Evolutionary conservation across 2,329 filamentous ascomycete genomes (phyloP), one percentile per base, ranked within the genome.

Genomic region (Gaeumannomyces tritici): DNA sequence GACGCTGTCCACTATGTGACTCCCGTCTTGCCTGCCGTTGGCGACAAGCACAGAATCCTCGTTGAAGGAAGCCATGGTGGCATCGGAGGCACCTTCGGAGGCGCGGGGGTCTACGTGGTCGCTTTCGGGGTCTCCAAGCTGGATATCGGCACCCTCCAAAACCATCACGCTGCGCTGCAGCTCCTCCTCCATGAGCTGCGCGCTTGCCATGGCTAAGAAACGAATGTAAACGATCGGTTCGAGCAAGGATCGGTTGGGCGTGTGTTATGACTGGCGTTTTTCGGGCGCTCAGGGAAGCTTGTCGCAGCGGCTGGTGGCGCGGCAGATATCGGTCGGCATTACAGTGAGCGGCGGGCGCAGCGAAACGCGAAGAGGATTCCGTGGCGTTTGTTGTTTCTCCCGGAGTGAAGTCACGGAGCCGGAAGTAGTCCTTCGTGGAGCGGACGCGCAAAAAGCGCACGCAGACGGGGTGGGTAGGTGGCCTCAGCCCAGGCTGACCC

Each of bases 151-250:
- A 57, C 78, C 79, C 63, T 82, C 80, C 7, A 80, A 82, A 62
- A 79, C 74, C 66, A 81, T 74, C 56, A 78, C 79, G 70, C 81
- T 83, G 67, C 83, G 80, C 68, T 84, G 83, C 63, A 83, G 75
- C 70, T 84, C 80, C 64, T 85, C 82, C 70, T 84, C 79, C 74
- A 82, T 83, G 60, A 79, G 74, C 68, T 83, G 81, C 62, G 79
- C 76, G 67, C 77, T 82, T 61, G 78, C 72, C 79, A 83, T 83
- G 58, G 66, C 73, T 67, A 21, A 29, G 47, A 51, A 24, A 21
- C n/a, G 2, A 7, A n/a, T 18, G 21, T 51, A 15, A 15, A 51
- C 4, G 11, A 21, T 51, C 21, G 42, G n/a, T 51, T 11, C 7
- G 42, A 8, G 42, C 42, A 6, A 8, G 18, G 21, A 9, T 51